These are phyloP conservation scores for Penicillium sp. DNA, from an alignment of 2,329 filamentous ascomycete genomes.

Conservation along the genomic window DNA sequence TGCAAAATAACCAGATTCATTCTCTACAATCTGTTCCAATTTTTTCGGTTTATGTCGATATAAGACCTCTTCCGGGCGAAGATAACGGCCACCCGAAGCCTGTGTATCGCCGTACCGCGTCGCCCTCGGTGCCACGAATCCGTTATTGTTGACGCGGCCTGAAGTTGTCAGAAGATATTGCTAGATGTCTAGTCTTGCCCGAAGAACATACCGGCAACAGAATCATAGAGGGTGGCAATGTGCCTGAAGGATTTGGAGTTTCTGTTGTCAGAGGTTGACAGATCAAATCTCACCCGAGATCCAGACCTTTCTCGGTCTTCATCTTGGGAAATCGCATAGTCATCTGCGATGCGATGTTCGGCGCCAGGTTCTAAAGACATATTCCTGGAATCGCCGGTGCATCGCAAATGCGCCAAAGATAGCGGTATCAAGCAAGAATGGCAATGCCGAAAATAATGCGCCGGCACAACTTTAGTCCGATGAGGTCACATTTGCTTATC, in stretches of 20 bases:
- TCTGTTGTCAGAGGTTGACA: background rate
- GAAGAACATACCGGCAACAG: conserved; percentile 53
- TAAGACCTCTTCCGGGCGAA: conserved; percentile 61
- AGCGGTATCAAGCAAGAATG: background rate
- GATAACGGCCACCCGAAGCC: conserved; percentile 37
- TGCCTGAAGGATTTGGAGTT: conserved; percentile 22
- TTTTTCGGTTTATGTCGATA: conserved; percentile 47
- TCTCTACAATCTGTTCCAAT: conserved; percentile 54
- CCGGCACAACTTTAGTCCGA: conserved; percentile 27
- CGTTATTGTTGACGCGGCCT: conserved; percentile 49
- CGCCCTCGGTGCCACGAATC: conserved; percentile 29
- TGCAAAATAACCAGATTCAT: conserved; percentile 55
- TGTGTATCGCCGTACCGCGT: conserved; percentile 36
- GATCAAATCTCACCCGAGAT: conserved; percentile 4
- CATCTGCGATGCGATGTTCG: background rate
- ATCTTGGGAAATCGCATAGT: background rate
- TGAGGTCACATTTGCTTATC: conserved; percentile 26
- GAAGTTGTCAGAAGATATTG: conserved; percentile 12
- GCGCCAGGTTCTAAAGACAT: background rate
- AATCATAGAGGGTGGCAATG: conserved; percentile 57
- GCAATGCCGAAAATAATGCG: conserved; percentile 11
- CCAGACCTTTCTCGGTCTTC: background rate
- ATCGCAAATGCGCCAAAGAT: background rate
- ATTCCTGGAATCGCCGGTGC: background rate
- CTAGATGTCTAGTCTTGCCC: background rate